phyloP scores from a whole-genome alignment of 2,329 filamentous ascomycete species.

The Bipolaris victoriae region DNA sequence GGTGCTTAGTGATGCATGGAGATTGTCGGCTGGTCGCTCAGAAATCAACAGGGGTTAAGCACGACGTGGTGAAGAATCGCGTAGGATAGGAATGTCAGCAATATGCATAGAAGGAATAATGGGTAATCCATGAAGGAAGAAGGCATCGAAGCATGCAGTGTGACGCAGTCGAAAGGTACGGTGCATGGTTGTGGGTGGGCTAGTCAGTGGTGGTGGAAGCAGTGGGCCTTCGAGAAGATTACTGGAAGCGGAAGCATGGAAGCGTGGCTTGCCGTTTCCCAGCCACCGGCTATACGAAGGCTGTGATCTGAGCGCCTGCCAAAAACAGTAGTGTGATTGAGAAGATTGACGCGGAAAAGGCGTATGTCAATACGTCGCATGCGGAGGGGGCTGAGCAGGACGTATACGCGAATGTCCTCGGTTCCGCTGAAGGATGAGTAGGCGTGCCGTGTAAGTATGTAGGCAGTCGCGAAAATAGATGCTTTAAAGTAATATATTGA shows the following conservation, averaged over 20 bases:
- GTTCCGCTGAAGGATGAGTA: neutral
- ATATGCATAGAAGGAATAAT: conserved; percentile 5
- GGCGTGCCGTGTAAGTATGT: conserved; percentile 4
- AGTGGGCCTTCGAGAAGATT: conserved; percentile 23
- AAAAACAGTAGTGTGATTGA: neutral
- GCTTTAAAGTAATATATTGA: neutral
- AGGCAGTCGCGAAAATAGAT: too few relatives aligned
- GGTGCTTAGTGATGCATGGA: conserved; percentile 23
- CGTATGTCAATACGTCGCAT: conserved; percentile 1
- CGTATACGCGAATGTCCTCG: neutral
- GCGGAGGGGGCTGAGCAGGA: conserved; percentile 8
- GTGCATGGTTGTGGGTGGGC: conserved; percentile 17
- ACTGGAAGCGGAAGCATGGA: conserved; percentile 13
- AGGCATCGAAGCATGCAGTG: conserved; percentile 5
- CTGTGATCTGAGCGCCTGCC: neutral
- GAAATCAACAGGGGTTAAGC: conserved; percentile 6
- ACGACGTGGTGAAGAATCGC: neutral
- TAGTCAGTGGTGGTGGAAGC: conserved; percentile 16
- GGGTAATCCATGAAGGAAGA: neutral
- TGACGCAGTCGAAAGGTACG: neutral
- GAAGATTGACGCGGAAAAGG: conserved; percentile 3
- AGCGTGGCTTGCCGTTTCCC: conserved; percentile 2
- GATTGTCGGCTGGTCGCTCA: conserved; percentile 16
- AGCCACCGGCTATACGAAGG: neutral
- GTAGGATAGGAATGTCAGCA: conserved; percentile 1